Evolutionary conservation across 1,139 yeast species (phyloP), one percentile per base, ranked within the genome.

Genomic region (Wickerhamiella pararugosa): DNA sequence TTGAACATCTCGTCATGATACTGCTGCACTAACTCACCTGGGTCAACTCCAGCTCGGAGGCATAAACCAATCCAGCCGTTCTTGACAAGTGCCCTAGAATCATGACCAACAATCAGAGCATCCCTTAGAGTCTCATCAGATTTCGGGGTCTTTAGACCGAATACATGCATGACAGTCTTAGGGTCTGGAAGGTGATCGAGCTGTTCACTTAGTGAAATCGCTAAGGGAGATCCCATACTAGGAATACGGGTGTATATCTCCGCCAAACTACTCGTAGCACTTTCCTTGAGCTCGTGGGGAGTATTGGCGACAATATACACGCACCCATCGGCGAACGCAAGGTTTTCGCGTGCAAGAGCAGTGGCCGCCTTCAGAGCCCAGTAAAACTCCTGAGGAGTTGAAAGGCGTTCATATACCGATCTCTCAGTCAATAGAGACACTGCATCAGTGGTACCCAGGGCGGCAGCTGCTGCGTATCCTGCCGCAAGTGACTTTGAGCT

Each of bases 51-150:
- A 7, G 79, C 69, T 43, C 73, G 65, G 53, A 79, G 75, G 36
- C 77, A 76, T 40, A 86, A 62, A 0, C 82, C 82, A 35, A 86
- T 80, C 98, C 98, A 90, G 2, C 81, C 78, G 45, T 67, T 67
- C 43, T 71, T 72, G 6, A 67, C 55, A 2, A 61, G 59, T 26
- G 50, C 49, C 4, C 49, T 55, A 1, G 60, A 51, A 49, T 73
- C 75, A 55, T 81, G 83, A 7, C 79, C 65, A 7, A 73, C 54
- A 27, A 79, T 62, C n/a, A 81, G 57, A 25, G 75, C 47, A 6
- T 65, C 60, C 15, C 68, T 55, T 25, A 77, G 54, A 30, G 71
- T 67, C 4, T 62, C 55, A 1, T 56, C 53, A 10, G 53, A 52
- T 25, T 67, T 59, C 7, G 57, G 36, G 8, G 10, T 15, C 5